Base-by-base conservation (phyloP, 2,329 filamentous ascomycete genomes). In the Cladophialophora psammophila region DNA sequence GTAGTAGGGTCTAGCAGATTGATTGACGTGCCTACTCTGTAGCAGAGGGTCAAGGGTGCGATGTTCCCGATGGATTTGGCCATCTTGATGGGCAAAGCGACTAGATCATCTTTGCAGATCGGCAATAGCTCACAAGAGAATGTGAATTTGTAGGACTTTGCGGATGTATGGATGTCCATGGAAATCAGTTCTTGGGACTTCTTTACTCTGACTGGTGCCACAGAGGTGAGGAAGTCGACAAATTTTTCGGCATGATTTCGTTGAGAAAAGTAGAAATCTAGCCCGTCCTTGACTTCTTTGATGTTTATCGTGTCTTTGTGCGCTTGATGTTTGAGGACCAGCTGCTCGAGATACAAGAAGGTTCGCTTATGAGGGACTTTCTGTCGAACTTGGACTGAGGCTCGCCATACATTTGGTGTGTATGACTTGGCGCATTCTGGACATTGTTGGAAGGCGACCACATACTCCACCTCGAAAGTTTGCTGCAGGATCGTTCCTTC, bases 261-360 rank as follows among this genome's bases (percentile, higher is more conserved):
- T 66, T 91, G 89, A 0, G 92, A 87, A 76, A 95, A 99, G 85
- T 90, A 99, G 79, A 99, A 99, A 78, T 99, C 95, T 67, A 99
- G 89, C 1, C 95, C 95, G 74, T 97, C 93, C 80, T 94, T 94
- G 34, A 92, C 91, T 81, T 99, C 95, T 78, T 96, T 97, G 81
- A 99, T 99, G 79, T 98, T 99, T 80, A 97, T 94, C 0, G 94
- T 95, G 73, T 99, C 94, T 71, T 88, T 87, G 79, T 97, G 94
- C 3, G 94, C 95, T 64, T 88, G 87, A 78, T 98, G 93, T 84
- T 97, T 98, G 74, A 99, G 84, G 74, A 99, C 96, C 64, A 98
- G 85, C 83, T 99, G 94, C 80, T 98, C 95, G 40, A 98, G 88
- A 77, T 87, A 91, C 66, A 92, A 79, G 78, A 92, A 92, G 0